Evolutionary conservation across 331 rosid genomes (phyloP).

Genomic region (Arachis monticola): DNA sequence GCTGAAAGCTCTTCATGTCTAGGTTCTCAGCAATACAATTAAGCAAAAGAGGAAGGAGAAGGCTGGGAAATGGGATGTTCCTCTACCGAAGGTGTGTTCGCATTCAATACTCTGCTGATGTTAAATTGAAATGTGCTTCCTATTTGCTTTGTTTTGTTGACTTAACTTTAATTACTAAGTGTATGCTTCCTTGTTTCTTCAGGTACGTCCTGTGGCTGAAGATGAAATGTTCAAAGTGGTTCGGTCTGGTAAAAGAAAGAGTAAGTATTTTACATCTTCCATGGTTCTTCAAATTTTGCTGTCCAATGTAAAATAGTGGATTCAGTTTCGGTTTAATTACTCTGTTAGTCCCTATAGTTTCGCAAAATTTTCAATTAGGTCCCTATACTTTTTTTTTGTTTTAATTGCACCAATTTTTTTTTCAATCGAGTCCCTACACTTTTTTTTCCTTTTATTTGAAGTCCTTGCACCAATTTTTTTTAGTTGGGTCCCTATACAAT

Average conservation of each 20-base stretch:
- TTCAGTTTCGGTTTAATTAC: no score
- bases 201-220: constrained; percentile 91
- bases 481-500: no score
- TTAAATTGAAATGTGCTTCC: not conserved
- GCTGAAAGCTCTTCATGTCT: constrained; percentile 30
- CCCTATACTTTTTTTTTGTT: no score
- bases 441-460: no score
- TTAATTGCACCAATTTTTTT: no score
- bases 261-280: constrained; percentile 49
- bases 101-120: not conserved
- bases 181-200: constrained; percentile 20
- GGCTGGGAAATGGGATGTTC: constrained; percentile 99
- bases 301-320: not conserved
- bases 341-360: no score
- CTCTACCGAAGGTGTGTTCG: constrained; percentile 74
- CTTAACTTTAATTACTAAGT: not conserved
- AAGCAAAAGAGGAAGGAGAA: constrained; percentile 97
- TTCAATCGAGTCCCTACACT: no score
- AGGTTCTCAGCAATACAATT: constrained; percentile 90
- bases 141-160: not conserved
- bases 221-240: constrained; percentile 95
- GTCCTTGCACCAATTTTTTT: no score
- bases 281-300: not conserved
- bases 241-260: constrained; percentile 81
- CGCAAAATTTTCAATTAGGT: no score